Evolutionary conservation across 2,329 filamentous ascomycete genomes (phyloP).

Genomic region (Aspergillus sclerotialis): DNA sequence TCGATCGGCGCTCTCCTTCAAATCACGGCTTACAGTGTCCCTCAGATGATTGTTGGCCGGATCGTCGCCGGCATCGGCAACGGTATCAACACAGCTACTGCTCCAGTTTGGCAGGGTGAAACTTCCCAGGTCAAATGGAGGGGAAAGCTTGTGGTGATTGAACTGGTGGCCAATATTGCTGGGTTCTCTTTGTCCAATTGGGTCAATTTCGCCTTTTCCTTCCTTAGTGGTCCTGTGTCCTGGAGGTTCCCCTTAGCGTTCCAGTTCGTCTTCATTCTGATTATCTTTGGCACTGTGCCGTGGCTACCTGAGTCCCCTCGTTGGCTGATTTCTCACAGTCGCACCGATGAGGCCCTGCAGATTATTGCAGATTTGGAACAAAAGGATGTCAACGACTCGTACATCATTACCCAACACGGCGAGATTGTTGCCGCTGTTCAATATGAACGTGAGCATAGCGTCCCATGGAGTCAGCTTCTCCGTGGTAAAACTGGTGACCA

Average conservation of each 20-base stretch:
- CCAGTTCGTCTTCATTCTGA: constrained; percentile 23
- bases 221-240: constrained; percentile 24
- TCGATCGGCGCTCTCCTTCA: constrained; percentile 21
- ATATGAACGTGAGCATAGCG: constrained; percentile 43
- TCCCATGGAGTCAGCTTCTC: constrained; percentile 45
- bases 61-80: constrained; percentile 41
- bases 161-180: constrained; percentile 20
- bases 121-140: constrained; percentile 36
- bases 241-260: constrained; percentile 26
- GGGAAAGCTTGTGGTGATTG: constrained; percentile 20
- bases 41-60: constrained; percentile 37
- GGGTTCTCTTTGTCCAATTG: constrained; percentile 40
- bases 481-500: constrained; percentile 30
- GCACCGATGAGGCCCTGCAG: constrained; percentile 32
- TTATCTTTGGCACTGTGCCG: constrained; percentile 18
- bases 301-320: constrained; percentile 32
- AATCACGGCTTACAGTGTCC: constrained; percentile 17
- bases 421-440: constrained; percentile 43
- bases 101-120: constrained; percentile 45
- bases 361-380: constrained; percentile 33
- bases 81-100: constrained; percentile 44
- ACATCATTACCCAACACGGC: constrained; percentile 34
- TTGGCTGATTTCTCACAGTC: constrained; percentile 15
- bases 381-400: constrained; percentile 31
- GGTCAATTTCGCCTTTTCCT: constrained; percentile 38